Evolutionary conservation across 495 filamentous ascomycete genomes (phyloP), one percentile per base, ranked within the genome.

Genomic region (Chaetomidium leptoderma): DNA sequence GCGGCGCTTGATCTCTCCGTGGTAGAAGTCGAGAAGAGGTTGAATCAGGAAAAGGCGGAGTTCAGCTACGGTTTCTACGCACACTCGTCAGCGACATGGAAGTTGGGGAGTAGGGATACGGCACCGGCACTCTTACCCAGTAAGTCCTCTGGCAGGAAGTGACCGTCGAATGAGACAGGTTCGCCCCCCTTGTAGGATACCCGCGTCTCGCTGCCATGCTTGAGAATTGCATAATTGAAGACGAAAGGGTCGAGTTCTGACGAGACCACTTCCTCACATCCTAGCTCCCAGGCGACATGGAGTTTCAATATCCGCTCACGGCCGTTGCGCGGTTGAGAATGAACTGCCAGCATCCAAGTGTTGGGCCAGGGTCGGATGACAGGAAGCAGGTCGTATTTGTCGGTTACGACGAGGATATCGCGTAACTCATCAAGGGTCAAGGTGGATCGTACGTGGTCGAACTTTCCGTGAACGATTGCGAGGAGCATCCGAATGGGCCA

Each of bases 351-450:
- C 8, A 32, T 27, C 66, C 66, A 69, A 4, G 49, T 43, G 13
- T 19, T 55, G 7, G 60, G 60, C 65, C 65, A 67, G 0, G 65
- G 65, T 26, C 53, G 54, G 3, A 70, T 8, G 32, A 66, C 29
- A 10, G 58, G 60, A 6, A 60, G 37, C 55, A 67, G 57, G 42
- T 64, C 60, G 42, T 68, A 71, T 48, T 69, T 71, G 47, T 71
- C 65, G 16, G 61, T 63, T 39, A 68, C n/a, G 13, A 69, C 53
- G 2, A 65, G 55, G 3, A 71, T 53, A 16, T 63, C 54, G 32
- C 65, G 62, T 16, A 71, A 49, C 23, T 66, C 47, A 2, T 47
- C 30, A 6, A 66, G 60, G 13, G n/a, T 54, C 30, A 32, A n/a
- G 58, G 37, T 3, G 51, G 32, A 11, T 58, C 14, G 66, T 8